Percentiles rank a stretch among this genome's conserved stretches.
Evolutionary conservation across 2,329 filamentous ascomycete genomes (phyloP).

Genomic region (Ophiosphaerella herpotricha): DNA sequence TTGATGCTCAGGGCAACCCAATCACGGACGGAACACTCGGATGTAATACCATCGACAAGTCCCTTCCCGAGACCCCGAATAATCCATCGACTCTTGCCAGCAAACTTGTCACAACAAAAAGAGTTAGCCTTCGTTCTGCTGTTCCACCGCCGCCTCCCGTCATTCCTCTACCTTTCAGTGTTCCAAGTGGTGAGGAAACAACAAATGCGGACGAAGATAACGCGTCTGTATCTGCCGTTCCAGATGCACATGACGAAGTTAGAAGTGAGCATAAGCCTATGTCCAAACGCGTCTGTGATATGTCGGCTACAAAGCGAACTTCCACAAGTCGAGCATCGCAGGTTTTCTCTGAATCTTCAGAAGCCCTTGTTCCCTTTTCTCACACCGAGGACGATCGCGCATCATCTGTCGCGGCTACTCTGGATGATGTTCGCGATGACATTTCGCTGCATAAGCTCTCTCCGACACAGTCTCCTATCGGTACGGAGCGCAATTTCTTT

Average conservation of each 20-base stretch:
- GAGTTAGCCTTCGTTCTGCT: slow-evolving; percentile 34
- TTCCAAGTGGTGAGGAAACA: slow-evolving; percentile 56
- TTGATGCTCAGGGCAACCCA: slow-evolving; percentile 38
- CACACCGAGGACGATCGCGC: slow-evolving; percentile 47
- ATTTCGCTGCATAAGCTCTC: slow-evolving; percentile 39
- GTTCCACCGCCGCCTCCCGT: slow-evolving; percentile 58
- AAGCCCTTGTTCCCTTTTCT: slow-evolving; percentile 40
- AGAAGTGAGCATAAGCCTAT: slow-evolving; percentile 22
- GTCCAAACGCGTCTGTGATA: slow-evolving; percentile 44
- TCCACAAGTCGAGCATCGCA: slow-evolving; percentile 18
- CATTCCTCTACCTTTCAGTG: slow-evolving; percentile 68
- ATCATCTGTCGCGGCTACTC: slow-evolving; percentile 57
- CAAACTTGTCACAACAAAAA: slow-evolving; percentile 5
- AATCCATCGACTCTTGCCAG: background rate
- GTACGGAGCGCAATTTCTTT: slow-evolving; percentile 11
- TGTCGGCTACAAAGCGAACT: slow-evolving; percentile 34
- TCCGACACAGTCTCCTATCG: slow-evolving; percentile 30
- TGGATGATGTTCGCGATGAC: slow-evolving; percentile 63
- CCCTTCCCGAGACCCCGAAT: slow-evolving; percentile 8
- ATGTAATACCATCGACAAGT: slow-evolving; percentile 1
- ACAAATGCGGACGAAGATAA: slow-evolving; percentile 54
- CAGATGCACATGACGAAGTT: slow-evolving; percentile 26
- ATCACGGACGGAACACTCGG: slow-evolving; percentile 12
- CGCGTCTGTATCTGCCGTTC: slow-evolving; percentile 63
- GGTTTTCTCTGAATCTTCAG: slow-evolving; percentile 37